Evolutionary conservation across 2,329 filamentous ascomycete species (phyloP).

Genomic region (Fusarium anguioides): DNA sequence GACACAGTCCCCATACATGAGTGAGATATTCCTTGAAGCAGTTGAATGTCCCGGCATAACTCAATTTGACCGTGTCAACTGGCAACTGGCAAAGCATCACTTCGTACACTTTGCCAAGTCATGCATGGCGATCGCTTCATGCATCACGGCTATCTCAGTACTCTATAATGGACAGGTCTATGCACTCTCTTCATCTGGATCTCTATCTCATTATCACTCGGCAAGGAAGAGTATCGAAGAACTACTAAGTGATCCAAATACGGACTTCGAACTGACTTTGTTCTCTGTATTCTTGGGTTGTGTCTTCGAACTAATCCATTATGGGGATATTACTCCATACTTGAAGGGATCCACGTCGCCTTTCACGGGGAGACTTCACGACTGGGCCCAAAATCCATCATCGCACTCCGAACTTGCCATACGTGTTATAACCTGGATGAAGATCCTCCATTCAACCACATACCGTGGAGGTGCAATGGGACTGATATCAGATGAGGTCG

Average conservation of each 20-base stretch:
- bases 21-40: not conserved
- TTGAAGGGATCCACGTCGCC: not conserved
- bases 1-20: not conserved
- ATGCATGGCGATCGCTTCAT: not conserved
- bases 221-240: not conserved
- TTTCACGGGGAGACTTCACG: rapidly evolving
- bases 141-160: not conserved
- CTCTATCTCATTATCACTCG: not conserved
- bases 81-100: not conserved
- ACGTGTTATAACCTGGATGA: not conserved
- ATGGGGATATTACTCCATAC: not conserved
- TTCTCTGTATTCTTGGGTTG: not conserved
- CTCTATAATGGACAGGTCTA: not conserved
- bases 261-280: rapidly evolving
- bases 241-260: rapidly evolving
- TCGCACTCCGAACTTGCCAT: not conserved
- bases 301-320: not conserved
- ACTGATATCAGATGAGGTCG: not conserved
- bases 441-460: not conserved
- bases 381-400: not conserved
- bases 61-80: not conserved
- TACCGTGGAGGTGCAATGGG: constrained; percentile 1
- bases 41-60: not conserved
- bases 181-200: not conserved
- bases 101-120: not conserved